Conservation (phyloP, 805 yeast species). For the Zygosaccharomyces bailii region DNA sequence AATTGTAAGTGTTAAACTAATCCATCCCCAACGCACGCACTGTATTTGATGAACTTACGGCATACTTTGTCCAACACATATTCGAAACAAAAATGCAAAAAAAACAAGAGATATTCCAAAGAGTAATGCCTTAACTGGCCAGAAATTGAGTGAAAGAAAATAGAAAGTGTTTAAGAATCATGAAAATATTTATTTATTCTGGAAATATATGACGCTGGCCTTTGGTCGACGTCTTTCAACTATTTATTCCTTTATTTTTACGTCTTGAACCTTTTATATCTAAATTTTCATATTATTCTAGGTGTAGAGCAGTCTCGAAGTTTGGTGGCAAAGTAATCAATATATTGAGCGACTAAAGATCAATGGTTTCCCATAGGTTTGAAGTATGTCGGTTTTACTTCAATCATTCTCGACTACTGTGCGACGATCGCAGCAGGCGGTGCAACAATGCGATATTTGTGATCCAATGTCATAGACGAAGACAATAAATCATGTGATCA, state of each 20-base stretch:
- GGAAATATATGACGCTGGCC: background rate
- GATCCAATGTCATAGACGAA: too few species aligned
- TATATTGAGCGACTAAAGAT: too few species aligned
- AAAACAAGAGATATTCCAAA: background rate
- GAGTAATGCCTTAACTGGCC: background rate
- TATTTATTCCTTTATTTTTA: constrained; percentile 1
- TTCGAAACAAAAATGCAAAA: constrained; percentile 1
- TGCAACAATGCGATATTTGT: too few species aligned
- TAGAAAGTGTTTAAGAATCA: constrained; percentile 6
- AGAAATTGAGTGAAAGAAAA: background rate
- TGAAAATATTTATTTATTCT: constrained; percentile 8
- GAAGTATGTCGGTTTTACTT: too few species aligned
- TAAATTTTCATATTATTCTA: constrained; percentile 1
- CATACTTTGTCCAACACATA: constrained; percentile 5
- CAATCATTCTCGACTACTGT: too few species aligned
- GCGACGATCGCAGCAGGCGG: too few species aligned
- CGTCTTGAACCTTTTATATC: background rate
- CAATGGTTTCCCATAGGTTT: too few species aligned
- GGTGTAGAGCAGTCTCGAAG: too few species aligned
- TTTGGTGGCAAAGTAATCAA: too few species aligned
- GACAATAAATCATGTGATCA: too few species aligned
- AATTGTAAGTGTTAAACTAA: constrained; percentile 50
- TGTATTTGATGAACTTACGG: constrained; percentile 4
- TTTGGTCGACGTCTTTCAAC: background rate
- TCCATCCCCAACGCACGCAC: background rate